A percentile compares a stretch with the other conserved stretches of the same genome.
phyloP scores from a whole-genome alignment of 345 rosid genomes.

The Gossypium ekmanianum region DNA sequence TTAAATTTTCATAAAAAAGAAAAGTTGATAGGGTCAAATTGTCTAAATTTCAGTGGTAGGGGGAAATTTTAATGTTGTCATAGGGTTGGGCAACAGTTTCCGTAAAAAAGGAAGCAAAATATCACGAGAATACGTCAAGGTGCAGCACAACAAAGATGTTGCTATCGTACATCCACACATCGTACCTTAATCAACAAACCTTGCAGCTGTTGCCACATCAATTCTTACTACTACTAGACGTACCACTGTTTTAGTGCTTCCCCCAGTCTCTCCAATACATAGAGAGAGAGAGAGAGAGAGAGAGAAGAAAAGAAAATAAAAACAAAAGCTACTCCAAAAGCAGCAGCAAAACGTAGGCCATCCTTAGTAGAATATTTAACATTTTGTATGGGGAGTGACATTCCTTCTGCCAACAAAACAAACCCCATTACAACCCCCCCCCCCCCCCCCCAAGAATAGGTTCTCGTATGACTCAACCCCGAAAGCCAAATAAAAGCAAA shows the following conservation, averaged over 20 bases:
- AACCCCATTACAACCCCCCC: conserved; percentile 16
- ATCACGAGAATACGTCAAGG: background rate
- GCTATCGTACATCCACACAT: background rate
- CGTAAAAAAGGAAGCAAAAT: background rate
- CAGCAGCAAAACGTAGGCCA: conserved; percentile 16
- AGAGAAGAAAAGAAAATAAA: background rate
- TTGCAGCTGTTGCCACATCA: conserved; percentile 1
- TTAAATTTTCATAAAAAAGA: no score
- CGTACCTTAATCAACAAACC: conserved; percentile 1
- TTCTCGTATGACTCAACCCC: background rate
- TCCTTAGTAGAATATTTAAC: conserved; percentile 2
- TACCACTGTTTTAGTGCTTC: conserved; percentile 6
- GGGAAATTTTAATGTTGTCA: background rate
- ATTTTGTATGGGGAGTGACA: conserved; percentile 12
- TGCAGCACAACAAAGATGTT: background rate
- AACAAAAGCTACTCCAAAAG: background rate
- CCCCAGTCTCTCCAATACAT: background rate
- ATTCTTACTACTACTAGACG: background rate
- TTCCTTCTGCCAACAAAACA: conserved; percentile 16
- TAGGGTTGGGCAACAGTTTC: background rate
- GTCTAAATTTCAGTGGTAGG: no score
- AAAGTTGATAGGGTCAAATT: no score
- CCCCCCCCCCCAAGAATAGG: background rate
- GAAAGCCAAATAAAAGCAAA: background rate
- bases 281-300: no score